A percentile compares a stretch with the other conserved stretches of the same genome.
Evolutionary conservation across 805 yeast species (phyloP).

Genomic region (Nakazawaea molendinolei): DNA sequence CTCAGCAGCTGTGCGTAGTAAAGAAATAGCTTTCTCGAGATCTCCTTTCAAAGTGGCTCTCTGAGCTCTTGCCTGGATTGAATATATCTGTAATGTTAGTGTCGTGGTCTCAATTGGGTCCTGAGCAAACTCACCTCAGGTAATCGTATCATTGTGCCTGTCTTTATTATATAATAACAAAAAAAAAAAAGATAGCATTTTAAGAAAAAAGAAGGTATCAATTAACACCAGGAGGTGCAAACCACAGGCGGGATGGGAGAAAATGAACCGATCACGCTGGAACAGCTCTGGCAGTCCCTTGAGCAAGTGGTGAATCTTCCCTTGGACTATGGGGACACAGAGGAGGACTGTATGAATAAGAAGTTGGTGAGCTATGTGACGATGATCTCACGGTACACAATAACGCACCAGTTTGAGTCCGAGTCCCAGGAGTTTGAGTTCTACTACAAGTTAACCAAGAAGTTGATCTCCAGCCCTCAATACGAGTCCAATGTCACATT

Average conservation of each 20-base stretch:
- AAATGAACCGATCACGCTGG: conserved; percentile 17
- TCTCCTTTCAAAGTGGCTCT: conserved; percentile 36
- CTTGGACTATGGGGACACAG: conserved; percentile 14
- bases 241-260: no score
- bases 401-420: conserved; percentile 19
- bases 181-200: no score
- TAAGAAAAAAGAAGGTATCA: no score
- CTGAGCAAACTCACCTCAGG: conserved; percentile 23
- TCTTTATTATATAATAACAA: no score
- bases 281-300: conserved; percentile 26
- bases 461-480: conserved; percentile 17
- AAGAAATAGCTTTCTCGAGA: conserved; percentile 30
- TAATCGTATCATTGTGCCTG: conserved; percentile 18
- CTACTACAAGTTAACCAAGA: conserved; percentile 20
- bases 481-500: conserved; percentile 34
- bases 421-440: conserved; percentile 19
- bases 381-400: conserved; percentile 17
- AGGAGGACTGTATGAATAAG: conserved; percentile 25
- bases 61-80: conserved; percentile 48
- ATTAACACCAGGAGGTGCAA: no score
- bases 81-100: conserved; percentile 33
- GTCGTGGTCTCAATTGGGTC: not conserved
- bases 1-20: conserved; percentile 31
- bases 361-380: conserved; percentile 27
- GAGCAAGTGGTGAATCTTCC: conserved; percentile 22